These are phyloP conservation scores for Takashimella tepidaria DNA, from an alignment of 1,284 basidiomycete genomes.

Conservation along the genomic window DNA sequence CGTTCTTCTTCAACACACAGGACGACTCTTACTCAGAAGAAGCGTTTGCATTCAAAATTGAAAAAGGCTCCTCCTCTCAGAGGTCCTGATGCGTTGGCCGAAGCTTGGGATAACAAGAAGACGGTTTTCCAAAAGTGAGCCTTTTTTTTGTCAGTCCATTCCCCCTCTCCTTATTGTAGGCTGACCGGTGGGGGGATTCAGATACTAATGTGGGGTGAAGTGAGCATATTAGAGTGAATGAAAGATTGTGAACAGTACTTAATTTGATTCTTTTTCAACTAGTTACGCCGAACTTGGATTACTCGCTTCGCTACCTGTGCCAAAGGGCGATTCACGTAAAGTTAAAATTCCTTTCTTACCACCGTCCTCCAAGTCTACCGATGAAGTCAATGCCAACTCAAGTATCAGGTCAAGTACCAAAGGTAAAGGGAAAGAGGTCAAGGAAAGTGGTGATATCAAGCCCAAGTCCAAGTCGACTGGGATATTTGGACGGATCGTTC, in stretches of 20 bases:
- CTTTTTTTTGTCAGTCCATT: not conserved
- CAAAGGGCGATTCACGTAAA: slow-evolving; percentile 27
- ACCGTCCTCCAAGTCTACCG: slow-evolving; percentile 22
- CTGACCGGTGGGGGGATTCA: too few species aligned
- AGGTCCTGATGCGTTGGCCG: slow-evolving; percentile 74
- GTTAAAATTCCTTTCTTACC: slow-evolving; percentile 54
- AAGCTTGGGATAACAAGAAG: slow-evolving; percentile 81
- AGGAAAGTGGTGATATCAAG: slow-evolving; percentile 1
- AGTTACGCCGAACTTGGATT: slow-evolving; percentile 48
- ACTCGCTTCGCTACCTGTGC: slow-evolving; percentile 41
- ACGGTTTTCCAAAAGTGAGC: slow-evolving; percentile 91
- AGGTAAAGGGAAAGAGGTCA: slow-evolving; percentile 6
- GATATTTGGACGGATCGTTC: slow-evolving; percentile 77
- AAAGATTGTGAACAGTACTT: too few species aligned
- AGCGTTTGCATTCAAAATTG: slow-evolving; percentile 39
- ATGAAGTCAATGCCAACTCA: not conserved
- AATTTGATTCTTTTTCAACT: too few species aligned
- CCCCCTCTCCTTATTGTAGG: too few species aligned
- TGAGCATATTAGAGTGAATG: not conserved
- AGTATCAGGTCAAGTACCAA: slow-evolving; percentile 1
- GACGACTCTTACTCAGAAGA: slow-evolving; percentile 29
- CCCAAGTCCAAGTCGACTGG: slow-evolving; percentile 45
- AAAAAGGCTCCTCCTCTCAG: slow-evolving; percentile 73
- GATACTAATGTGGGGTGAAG: too few species aligned
- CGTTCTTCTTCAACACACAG: slow-evolving; percentile 35